Evolutionary conservation across 805 yeast species (phyloP).

Genomic region (Wickerhamomyces queroliae): DNA sequence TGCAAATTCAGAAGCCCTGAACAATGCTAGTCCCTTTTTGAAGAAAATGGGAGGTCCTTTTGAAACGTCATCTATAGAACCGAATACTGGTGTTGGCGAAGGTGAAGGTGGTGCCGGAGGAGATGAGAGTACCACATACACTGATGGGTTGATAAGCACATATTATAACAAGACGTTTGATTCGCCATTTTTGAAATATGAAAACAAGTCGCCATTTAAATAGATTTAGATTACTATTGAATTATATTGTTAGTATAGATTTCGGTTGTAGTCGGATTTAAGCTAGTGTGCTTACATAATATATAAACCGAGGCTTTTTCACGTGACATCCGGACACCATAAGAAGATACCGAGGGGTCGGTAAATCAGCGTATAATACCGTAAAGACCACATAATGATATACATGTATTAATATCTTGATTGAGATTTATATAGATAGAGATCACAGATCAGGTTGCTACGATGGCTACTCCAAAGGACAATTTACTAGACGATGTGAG

Average conservation of each 20-base stretch:
- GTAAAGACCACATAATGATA: neutral
- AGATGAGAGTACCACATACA: neutral
- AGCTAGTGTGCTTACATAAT: neutral
- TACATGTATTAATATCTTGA: too few species aligned
- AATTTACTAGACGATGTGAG: slow-evolving; percentile 11
- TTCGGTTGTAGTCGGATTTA: too few species aligned
- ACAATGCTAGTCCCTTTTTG: slow-evolving; percentile 6
- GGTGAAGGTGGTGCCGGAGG: neutral
- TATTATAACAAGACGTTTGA: slow-evolving; percentile 12
- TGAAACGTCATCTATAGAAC: slow-evolving; percentile 2
- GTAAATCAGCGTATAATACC: too few species aligned
- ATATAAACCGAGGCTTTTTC: neutral
- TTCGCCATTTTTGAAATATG: slow-evolving; percentile 15
- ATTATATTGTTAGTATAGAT: neutral
- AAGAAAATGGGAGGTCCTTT: slow-evolving; percentile 13
- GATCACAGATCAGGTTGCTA: too few species aligned
- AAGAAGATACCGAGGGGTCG: too few species aligned
- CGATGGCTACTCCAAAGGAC: slow-evolving; percentile 3
- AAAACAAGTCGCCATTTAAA: slow-evolving; percentile 3
- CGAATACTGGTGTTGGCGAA: neutral
- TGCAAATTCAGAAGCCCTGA: neutral
- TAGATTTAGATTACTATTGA: neutral
- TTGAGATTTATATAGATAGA: too few species aligned
- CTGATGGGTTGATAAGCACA: neutral
- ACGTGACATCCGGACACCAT: too few species aligned